Evolutionary conservation across 1,139 yeast species (phyloP), one percentile per base, ranked within the genome.

Genomic region (Hansenula sp.): DNA sequence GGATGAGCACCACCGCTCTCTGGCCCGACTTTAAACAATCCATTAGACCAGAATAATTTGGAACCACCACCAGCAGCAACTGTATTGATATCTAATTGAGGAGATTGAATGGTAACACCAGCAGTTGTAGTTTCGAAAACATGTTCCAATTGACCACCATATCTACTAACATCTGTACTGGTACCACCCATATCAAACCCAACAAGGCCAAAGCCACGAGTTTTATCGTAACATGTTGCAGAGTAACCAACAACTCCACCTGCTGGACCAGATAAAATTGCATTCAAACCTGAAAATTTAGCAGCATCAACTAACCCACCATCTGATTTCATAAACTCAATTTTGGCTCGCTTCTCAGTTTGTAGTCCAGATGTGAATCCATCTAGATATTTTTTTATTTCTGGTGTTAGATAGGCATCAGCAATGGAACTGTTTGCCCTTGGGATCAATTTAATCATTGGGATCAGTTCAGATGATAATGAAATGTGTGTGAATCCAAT

Each of bases 391-490:
- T 76, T 71, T 47, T 76, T 71, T 40, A 85, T 81, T 41, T 81
- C 84, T 2, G 94, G 94, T 3, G 91, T 83, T 47, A 86, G 64
- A 58, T 85, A 85, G 1, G 93, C 88, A 63, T 86, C 93, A 1
- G 87, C 89, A 17, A 81, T 77, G 4, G 88, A 74, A 15, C 90
- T 82, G 52, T 83, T 83, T 1, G 89, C 86, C 47, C 94, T 69
- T 31, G 85, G 76, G 25, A 85, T 79, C 35, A 78, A 73, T 58
- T 84, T 84, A 51, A 85, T 81, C 84, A 84, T 82, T 10, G 94
- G 91, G 41, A 83, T 77, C 19, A 84, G 68, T 52, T 78, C 74
- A 25, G 80, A 76, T 0, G 91, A 83, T 17, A 84, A 68, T 0
- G 91, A 82, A 27, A 85, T 70, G 54, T 80, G 79, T 2, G 67